Base-by-base conservation (phyloP, 495 filamentous ascomycete species). In the Oleoguttula mirabilis region DNA sequence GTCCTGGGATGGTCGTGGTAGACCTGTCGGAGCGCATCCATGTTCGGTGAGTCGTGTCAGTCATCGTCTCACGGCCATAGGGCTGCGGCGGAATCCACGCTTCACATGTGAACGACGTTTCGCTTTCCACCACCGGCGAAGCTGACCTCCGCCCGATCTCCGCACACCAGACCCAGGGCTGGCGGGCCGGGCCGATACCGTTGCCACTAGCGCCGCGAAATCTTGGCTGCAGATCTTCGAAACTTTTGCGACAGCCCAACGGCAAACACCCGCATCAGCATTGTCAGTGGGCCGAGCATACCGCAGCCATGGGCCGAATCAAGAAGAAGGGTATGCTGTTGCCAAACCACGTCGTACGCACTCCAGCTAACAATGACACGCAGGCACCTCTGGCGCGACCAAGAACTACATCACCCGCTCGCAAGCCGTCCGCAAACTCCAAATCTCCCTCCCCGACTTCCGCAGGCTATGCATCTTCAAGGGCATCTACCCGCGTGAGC, bases 391-490 rank as follows among this genome's bases (percentile, higher is more conserved):
- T 58, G 90, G 90, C 66, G 76, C 81, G 65, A 88, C 90, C 69
- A 95, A 88, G 68, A 96, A 96, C 73, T 98, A 87, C 70, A 88
- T 96, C 50, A 95, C 88, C 34, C 76, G 90, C 62, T 94, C 87
- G 2, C 86, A 93, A 63, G 90, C 92, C 12, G 86, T 96, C 48
- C 82, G 87, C 53, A 96, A 96, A 69, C 80, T 98, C 48, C 90
- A 98, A 65, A 83, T 96, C 60, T 92, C 85, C 50, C 73, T 98
- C 39, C 86, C 86, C 28, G 92, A 98, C 65, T 98, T 98, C 66
- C 79, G 90, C 63, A 80, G 92, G 59, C 73, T 98, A 60, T 98
- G 90, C 64, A 98, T 98, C 55, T 98, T 93, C 76, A 96, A 96
- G 67, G 90, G 90, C 53, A 96, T 98, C 48, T 96, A 95, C 63